Base-by-base conservation (phyloP, 1,284 basidiomycete species). In the Phylloporus sp. region DNA sequence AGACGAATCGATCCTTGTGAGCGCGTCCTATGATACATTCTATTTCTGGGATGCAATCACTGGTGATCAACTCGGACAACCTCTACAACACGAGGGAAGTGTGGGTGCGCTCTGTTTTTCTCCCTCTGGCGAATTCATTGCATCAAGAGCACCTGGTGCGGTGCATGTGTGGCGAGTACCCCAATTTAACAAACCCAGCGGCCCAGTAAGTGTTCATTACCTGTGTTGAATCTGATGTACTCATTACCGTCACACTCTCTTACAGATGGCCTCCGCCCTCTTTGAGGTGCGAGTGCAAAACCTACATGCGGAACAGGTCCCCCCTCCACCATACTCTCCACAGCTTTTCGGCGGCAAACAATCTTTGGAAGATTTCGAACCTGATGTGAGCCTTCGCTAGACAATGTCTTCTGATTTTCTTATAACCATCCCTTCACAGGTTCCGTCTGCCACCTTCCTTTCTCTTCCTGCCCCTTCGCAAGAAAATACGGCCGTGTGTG, bases 111-210 rank as follows among this genome's bases (percentile, higher is more conserved):
- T 53, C 7, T 27, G 55, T 20, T 67, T 70, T 41, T 70, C 68
- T 35, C 71, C 62, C 15, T 70, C 47, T 15, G 71, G 65, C 14
- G 56, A 71, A 55, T 66, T 64, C 5, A 47, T 73, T 12, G 65
- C 58, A 15, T 65, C 66, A 23, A 17, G 4, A 1, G n/a, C 10
- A 17, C n/a, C n/a, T n/a, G 35, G 20, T 58, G 41, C 32, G 27
- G 6, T 73, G 23, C 60, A 60, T 27, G 5, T 71, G 6, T 73
- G 64, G 68, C 49, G 23, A 2, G 67, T 47, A n/a, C 67, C 67
- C 7, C 32, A 29, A 5, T 17, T 53, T 15, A 15, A 27, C 15
- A 52, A n/a, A 3, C 25, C 19, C 25, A 15, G 7, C 25, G 27
- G 25, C n/a, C 25, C 14, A 12, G 49, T 52, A 52, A 52, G 27